Evolutionary conservation across 192 early-diverging fungal genomes (phyloP), one percentile per base, ranked within the genome.

Genomic region (Coemansia sp.): DNA sequence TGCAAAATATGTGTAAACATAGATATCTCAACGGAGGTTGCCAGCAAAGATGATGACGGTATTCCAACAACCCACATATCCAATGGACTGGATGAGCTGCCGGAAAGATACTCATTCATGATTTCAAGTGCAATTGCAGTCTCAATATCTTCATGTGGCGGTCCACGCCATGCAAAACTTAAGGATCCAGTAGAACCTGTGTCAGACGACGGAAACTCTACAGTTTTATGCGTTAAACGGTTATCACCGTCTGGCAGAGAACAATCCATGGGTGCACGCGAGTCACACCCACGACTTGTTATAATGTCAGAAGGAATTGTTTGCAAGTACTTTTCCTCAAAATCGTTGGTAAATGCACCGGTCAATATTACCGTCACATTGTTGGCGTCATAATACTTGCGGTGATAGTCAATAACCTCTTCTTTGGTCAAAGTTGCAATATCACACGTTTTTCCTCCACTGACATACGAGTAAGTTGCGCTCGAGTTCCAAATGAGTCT

Each of bases 61-160:
- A 83, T 77, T 75, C 94, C 93, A 5, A 92, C 89, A 89, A 94
- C 93, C 21, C 77, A 84, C 75, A 92, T 91, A 43, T 83, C 71
- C 50, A 93, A 86, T 7, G 90, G 91, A 38, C 88, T 89, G 4
- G 91, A 88, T 15, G 89, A 69, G 21, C 82, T 86, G 42, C 92
- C 91, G 12, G 86, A 84, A 58, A 95, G 71, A 61, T 87, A 94
- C 7, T 89, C 85, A 50, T 90, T 72, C 47, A 95, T 70, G 42
- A 95, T 87, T 61, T 93, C 89, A 9, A 94, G 64, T 2, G 89
- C 89, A 10, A 87, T 65, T 50, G 84, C 76, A 2, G 85, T 85
- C 44, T 85, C 78, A 9, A 89, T 68, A 59, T 94, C 91, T 23
- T 85, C 82, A 0, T 86, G 79, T 5, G 57, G 71, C 9, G 94